phyloP scores from a whole-genome alignment of 768 basidiomycete species.

The Paxillus involutus region DNA sequence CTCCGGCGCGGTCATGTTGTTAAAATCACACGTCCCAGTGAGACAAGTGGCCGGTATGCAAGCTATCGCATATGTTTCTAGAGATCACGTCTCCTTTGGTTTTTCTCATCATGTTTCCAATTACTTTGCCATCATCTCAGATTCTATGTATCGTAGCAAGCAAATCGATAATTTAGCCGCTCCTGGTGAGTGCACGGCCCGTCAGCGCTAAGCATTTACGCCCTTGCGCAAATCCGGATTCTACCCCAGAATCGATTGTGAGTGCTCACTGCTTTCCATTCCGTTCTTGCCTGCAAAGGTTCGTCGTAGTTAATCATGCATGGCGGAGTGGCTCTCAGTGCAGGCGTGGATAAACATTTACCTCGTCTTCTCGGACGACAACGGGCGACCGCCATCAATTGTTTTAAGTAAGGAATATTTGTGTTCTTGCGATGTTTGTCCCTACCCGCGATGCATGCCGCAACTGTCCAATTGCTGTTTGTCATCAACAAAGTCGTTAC shows the following conservation, averaged over 20 bases:
- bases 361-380: constrained; percentile 55
- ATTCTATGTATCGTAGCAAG: constrained; percentile 14
- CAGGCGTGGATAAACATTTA: constrained; percentile 61
- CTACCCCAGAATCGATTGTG: background rate
- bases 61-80: constrained; percentile 92
- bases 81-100: constrained; percentile 6
- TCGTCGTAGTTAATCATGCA: constrained; percentile 52
- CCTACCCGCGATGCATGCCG: constrained; percentile 56
- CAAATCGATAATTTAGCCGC: background rate
- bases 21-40: constrained; percentile 95
- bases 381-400: constrained; percentile 54
- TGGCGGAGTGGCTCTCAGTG: constrained; percentile 53
- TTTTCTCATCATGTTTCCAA: background rate
- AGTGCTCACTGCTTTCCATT: constrained; percentile 30
- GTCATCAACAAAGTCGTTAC: constrained; percentile 56
- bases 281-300: constrained; percentile 42
- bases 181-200: constrained; percentile 3
- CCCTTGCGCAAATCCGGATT: background rate
- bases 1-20: constrained; percentile 94
- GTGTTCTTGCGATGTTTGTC: constrained; percentile 53
- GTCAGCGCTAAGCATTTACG: background rate
- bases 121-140: constrained; percentile 6
- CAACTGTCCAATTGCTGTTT: constrained; percentile 62
- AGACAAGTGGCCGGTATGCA: constrained; percentile 92
- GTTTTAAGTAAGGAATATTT: constrained; percentile 61